phyloP scores from a whole-genome alignment of 495 filamentous ascomycete genomes.

The Lepidopterella palustris region DNA sequence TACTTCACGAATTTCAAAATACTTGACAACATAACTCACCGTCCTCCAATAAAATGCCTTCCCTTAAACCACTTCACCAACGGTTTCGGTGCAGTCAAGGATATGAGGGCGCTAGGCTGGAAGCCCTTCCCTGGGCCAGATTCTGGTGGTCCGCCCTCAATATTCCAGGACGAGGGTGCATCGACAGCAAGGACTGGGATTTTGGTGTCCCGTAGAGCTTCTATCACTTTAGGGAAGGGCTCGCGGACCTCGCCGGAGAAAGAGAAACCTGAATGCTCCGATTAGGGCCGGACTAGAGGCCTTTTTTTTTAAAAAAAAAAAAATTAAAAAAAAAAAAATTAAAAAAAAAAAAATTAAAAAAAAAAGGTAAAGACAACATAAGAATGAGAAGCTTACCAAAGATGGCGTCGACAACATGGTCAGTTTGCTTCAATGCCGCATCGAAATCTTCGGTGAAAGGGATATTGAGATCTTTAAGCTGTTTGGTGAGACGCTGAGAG shows the following conservation, averaged over 20 bases:
- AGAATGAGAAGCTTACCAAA: slow-evolving; percentile 55
- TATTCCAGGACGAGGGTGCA: slow-evolving; percentile 89
- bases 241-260: slow-evolving; percentile 89
- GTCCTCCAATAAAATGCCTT: slow-evolving; percentile 80
- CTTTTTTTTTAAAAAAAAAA: too few relatives aligned
- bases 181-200: slow-evolving; percentile 83
- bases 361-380: background rate
- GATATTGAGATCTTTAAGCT: slow-evolving; percentile 73
- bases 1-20: too few relatives aligned
- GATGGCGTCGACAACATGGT: slow-evolving; percentile 88
- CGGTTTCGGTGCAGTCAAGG: slow-evolving; percentile 93
- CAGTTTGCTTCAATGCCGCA: slow-evolving; percentile 53
- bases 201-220: slow-evolving; percentile 61
- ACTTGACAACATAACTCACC: too few relatives aligned
- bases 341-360: too few relatives aligned
- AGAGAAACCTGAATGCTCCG: slow-evolving; percentile 60
- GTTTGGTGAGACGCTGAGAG: slow-evolving; percentile 65
- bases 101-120: slow-evolving; percentile 70
- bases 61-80: slow-evolving; percentile 76
- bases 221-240: slow-evolving; percentile 77
- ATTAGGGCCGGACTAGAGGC: background rate
- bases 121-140: slow-evolving; percentile 74
- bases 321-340: too few relatives aligned
- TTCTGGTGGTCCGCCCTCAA: slow-evolving; percentile 73
- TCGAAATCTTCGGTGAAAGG: slow-evolving; percentile 81